Evolutionary conservation across 495 filamentous ascomycete species (phyloP).

Genomic region (Pseudevernia furfuracea): DNA sequence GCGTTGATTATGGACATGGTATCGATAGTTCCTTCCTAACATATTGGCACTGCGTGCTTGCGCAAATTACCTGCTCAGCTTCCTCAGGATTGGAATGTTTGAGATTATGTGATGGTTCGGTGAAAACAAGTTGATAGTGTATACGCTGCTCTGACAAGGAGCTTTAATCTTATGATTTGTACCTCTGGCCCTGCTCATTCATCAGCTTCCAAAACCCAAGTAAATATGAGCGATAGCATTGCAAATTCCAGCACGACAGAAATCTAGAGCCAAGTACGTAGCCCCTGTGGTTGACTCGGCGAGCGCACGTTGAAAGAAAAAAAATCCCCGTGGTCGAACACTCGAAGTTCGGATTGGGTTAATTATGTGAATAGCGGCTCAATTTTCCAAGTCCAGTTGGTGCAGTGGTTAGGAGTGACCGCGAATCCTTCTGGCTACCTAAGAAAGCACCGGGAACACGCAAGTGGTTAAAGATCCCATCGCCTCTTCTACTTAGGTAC

Average conservation of each 20-base stretch:
- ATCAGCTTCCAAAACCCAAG: not conserved
- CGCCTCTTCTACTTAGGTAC: not conserved
- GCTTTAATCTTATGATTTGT: not conserved
- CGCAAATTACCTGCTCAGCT: not conserved
- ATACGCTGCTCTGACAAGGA: not conserved
- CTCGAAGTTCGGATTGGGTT: not conserved
- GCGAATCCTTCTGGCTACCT: no score
- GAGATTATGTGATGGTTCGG: not conserved
- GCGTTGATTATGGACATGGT: not conserved
- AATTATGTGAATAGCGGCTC: not conserved
- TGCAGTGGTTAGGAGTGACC: not conserved
- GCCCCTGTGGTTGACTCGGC: not conserved
- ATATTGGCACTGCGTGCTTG: not conserved
- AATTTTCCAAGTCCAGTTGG: not conserved
- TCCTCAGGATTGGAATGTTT: not conserved
- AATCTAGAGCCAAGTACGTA: no score
- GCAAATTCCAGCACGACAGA: not conserved
- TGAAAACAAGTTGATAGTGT: not conserved
- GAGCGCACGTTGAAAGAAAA: not conserved
- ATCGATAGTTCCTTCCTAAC: not conserved
- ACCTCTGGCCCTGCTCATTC: not conserved
- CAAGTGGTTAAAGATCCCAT: not conserved
- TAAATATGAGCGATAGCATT: not conserved
- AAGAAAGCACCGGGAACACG: not conserved
- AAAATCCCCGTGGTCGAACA: not conserved